phyloP scores from a whole-genome alignment of 805 yeast species.

The Starmerella etchellsii region DNA sequence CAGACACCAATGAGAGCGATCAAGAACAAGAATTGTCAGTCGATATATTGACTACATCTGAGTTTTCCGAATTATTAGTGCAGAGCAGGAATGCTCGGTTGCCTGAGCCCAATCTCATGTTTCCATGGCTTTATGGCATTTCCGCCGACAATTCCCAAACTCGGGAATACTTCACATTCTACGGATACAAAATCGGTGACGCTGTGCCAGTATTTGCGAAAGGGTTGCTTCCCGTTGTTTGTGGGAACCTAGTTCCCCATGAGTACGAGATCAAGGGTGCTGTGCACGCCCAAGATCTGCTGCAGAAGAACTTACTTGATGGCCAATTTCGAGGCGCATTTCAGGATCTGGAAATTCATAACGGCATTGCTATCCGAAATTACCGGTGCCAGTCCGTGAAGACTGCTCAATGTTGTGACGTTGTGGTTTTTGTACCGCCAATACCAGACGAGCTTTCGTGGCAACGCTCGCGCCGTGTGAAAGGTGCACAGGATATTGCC shows the following conservation, averaged over 20 bases:
- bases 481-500: slow-evolving; percentile 1
- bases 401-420: slow-evolving; percentile 57
- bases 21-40: too few species aligned
- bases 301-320: background rate
- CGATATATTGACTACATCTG: too few species aligned
- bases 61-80: too few species aligned
- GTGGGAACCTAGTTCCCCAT: background rate
- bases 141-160: slow-evolving; percentile 45
- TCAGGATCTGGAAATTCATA: background rate
- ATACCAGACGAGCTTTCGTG: background rate
- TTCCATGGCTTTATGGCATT: slow-evolving; percentile 86
- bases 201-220: background rate
- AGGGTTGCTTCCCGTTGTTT: background rate
- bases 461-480: background rate
- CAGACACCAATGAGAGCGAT: too few species aligned
- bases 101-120: slow-evolving; percentile 57
- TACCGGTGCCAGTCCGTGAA: slow-evolving; percentile 81
- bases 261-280: slow-evolving; percentile 1
- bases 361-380: slow-evolving; percentile 40
- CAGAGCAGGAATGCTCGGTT: slow-evolving; percentile 24
- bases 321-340: background rate
- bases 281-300: background rate
- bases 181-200: background rate
- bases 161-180: slow-evolving; percentile 29
- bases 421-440: slow-evolving; percentile 59